These are phyloP conservation scores for Ceratobasidium sp. DNA, from an alignment of 1,284 basidiomycete species.

Conservation along the genomic window DNA sequence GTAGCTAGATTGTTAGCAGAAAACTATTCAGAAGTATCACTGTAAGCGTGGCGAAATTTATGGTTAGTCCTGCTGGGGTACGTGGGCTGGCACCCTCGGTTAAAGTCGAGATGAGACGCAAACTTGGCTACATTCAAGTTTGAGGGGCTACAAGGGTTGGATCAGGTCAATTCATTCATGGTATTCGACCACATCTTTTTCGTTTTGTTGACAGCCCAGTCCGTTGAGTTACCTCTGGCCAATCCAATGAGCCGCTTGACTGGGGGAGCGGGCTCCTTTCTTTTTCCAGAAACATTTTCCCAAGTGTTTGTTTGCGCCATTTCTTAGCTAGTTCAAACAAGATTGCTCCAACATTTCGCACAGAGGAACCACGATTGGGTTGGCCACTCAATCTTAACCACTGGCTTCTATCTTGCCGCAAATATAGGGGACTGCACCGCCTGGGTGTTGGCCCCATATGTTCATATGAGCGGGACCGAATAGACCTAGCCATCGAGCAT, in stretches of 20 bases:
- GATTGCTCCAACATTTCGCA: conserved; percentile 3
- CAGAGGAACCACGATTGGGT: background rate
- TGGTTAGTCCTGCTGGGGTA: background rate
- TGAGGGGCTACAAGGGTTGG: conserved; percentile 10
- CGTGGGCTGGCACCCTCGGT: conserved; percentile 11
- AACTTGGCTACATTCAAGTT: background rate
- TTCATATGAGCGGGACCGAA: background rate
- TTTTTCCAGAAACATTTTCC: background rate
- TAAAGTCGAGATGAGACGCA: conserved; percentile 4
- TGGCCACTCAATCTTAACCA: background rate
- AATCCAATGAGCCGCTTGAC: background rate
- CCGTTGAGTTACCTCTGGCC: conserved; percentile 10
- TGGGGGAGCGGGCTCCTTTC: background rate
- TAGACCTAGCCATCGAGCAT: background rate
- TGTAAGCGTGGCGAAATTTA: background rate
- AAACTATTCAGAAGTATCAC: conserved; percentile 1
- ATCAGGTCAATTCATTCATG: background rate
- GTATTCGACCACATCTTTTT: conserved; percentile 1
- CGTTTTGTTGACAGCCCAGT: conserved; percentile 1
- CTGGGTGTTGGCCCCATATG: no score
- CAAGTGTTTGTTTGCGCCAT: conserved; percentile 8
- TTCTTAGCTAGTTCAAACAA: background rate
- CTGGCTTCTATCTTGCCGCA: conserved; percentile 7
- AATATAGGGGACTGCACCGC: conserved; percentile 1
- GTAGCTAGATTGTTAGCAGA: background rate